These are phyloP conservation scores for Pseudonectria buxi DNA, from an alignment of 2,329 filamentous ascomycete genomes.

Conservation along the genomic window DNA sequence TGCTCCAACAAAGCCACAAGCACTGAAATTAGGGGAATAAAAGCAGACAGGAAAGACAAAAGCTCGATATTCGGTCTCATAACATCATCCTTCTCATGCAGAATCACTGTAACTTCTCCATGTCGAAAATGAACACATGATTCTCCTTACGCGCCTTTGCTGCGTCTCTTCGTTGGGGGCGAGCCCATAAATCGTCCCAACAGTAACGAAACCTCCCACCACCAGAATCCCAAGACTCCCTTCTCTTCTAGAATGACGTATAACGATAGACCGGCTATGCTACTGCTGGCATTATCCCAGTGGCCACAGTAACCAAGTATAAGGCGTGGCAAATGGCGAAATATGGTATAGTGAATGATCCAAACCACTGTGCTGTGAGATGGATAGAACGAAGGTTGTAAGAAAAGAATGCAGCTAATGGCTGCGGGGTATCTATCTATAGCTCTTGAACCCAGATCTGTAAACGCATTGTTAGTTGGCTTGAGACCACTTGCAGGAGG, in stretches of 20 bases:
- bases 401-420: constrained; percentile 16
- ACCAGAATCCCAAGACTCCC: background rate
- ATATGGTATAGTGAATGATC: constrained; percentile 3
- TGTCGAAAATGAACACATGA: background rate
- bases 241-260: too few relatives aligned
- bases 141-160: background rate
- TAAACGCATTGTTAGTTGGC: constrained; percentile 11
- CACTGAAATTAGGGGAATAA: too few relatives aligned
- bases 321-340: constrained; percentile 10
- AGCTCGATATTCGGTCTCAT: too few relatives aligned
- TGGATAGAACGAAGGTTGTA: constrained; percentile 3
- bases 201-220: background rate
- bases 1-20: background rate
- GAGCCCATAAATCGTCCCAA: constrained; percentile 3
- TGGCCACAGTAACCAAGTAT: constrained; percentile 7
- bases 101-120: background rate
- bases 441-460: constrained; percentile 43
- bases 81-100: background rate
- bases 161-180: constrained; percentile 6
- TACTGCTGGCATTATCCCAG: constrained; percentile 3
- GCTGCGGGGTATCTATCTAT: constrained; percentile 27
- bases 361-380: constrained; percentile 14
- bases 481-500: constrained; percentile 9
- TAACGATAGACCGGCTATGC: constrained; percentile 5
- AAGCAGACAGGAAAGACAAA: too few relatives aligned